phyloP scores from a whole-genome alignment of 2,329 filamentous ascomycete species.

The Seiridium cupressi region DNA sequence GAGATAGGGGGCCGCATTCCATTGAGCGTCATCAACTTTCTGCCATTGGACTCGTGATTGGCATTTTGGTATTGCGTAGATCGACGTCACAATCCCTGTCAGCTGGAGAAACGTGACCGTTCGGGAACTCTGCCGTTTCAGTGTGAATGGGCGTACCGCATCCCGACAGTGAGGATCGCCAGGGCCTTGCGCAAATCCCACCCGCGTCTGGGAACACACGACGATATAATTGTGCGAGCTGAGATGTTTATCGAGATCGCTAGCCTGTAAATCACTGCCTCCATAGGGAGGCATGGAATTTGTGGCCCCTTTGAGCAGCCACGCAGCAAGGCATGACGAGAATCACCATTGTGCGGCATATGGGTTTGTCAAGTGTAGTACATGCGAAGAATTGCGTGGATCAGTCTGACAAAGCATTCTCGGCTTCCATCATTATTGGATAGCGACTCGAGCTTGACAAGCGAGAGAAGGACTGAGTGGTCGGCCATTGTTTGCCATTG shows the following conservation, averaged over 20 bases:
- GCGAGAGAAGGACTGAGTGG: too few species aligned
- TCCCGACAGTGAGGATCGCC: constrained; percentile 6
- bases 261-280: constrained; percentile 4
- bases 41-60: neutral
- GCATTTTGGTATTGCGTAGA: neutral
- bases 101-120: neutral
- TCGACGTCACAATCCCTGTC: constrained; percentile 8
- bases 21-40: neutral
- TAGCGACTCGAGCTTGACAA: too few species aligned
- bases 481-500: too few species aligned
- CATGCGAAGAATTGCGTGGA: neutral
- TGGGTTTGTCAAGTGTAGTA: neutral
- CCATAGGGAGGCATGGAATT: neutral
- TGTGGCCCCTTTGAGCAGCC: neutral
- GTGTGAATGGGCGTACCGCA: neutral
- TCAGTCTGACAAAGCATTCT: neutral
- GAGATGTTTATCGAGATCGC: neutral
- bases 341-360: neutral
- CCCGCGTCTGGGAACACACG: neutral
- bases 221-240: neutral
- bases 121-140: neutral
- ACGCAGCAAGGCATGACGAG: neutral
- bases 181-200: neutral
- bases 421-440: too few species aligned
- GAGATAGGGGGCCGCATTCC: too few species aligned